Base-by-base conservation (phyloP, 2,329 filamentous ascomycete genomes). In the Arthrocladium fulminans region DNA sequence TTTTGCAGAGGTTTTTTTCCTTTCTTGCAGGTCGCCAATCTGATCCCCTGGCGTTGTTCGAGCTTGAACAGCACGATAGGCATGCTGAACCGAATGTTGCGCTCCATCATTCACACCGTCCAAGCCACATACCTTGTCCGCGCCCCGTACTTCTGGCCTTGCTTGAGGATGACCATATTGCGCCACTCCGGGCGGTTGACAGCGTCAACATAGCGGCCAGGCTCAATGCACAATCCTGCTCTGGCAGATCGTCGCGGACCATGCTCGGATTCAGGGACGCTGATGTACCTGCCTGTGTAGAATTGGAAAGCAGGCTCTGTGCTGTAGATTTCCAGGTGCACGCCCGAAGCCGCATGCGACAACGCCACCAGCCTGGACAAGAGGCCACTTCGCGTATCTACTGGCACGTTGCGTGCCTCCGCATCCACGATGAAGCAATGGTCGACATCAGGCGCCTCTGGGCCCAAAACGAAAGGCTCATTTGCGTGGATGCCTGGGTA, bases 291-390 rank as follows among this genome's bases (percentile, higher is more conserved):
- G 55, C 90, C 92, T 0, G 88, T 94, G 69, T 97, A 97, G 70
- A 96, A 94, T 67, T 97, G 90, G 74, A 96, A 97, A 0, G 88
- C 86, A 0, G 92, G 92, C 72, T 97, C 90, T 0, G 90, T 97
- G 71, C 86, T 92, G 60, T 81, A 73, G 4, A 95, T 84, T 66
- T 96, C 86, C 43, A 97, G 79, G 63, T 94, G 84, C 56, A 96
- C 75, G 54, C 80, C 79, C 23, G 81, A 84, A 43, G 72, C 73
- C 4, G 87, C 79, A 65, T 96, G 87, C 65, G 77, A 77, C 50
- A 92, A 85, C 20, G 77, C 72, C 39, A 86, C 79, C 39, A 90
- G 78, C 51, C 77, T 80, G 49, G 73, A 75, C 32, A 95, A 72
- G 1, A 84, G 77, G 49, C 69, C 65, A 2, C 61, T 61, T 54